These are phyloP conservation scores for Claviceps sp. DNA, from an alignment of 2,329 filamentous ascomycete species.

Conservation along the genomic window DNA sequence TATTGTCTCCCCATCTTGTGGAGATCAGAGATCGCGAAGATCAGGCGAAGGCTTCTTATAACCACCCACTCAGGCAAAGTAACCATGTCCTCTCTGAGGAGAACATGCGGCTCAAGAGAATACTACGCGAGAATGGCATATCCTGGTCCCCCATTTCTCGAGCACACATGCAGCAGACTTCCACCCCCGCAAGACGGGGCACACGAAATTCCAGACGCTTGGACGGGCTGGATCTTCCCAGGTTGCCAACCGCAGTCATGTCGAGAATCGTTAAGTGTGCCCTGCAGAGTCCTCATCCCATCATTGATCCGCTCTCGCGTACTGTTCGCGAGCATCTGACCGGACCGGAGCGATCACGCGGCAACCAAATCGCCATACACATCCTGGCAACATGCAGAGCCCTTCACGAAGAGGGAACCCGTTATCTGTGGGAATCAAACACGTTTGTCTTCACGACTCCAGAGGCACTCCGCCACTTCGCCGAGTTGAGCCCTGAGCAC, in stretches of 20 bases:
- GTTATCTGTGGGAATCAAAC: slow-evolving; percentile 39
- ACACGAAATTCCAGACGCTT: slow-evolving; percentile 17
- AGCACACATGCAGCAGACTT: slow-evolving; percentile 18
- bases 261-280: slow-evolving; percentile 38
- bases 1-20: slow-evolving; percentile 24
- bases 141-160: slow-evolving; percentile 30
- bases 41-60: slow-evolving; percentile 32
- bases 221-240: slow-evolving; percentile 20
- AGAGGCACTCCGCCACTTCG: slow-evolving; percentile 34
- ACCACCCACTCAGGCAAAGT: slow-evolving; percentile 31
- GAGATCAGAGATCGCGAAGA: slow-evolving; percentile 40
- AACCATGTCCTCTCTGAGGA: slow-evolving; percentile 34
- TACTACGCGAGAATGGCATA: slow-evolving; percentile 38
- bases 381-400: slow-evolving; percentile 38
- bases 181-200: slow-evolving; percentile 20
- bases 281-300: slow-evolving; percentile 33
- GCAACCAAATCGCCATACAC: slow-evolving; percentile 38
- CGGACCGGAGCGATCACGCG: slow-evolving; percentile 26
- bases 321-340: slow-evolving; percentile 30
- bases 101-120: slow-evolving; percentile 35
- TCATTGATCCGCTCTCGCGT: slow-evolving; percentile 40
- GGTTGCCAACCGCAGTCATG: slow-evolving; percentile 39
- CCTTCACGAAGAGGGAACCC: slow-evolving; percentile 34
- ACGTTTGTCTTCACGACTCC: slow-evolving; percentile 41
- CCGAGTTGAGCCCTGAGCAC: slow-evolving; percentile 27